Evolutionary conservation across 2,329 filamentous ascomycete species (phyloP).

Genomic region (Colletotrichum sp.): DNA sequence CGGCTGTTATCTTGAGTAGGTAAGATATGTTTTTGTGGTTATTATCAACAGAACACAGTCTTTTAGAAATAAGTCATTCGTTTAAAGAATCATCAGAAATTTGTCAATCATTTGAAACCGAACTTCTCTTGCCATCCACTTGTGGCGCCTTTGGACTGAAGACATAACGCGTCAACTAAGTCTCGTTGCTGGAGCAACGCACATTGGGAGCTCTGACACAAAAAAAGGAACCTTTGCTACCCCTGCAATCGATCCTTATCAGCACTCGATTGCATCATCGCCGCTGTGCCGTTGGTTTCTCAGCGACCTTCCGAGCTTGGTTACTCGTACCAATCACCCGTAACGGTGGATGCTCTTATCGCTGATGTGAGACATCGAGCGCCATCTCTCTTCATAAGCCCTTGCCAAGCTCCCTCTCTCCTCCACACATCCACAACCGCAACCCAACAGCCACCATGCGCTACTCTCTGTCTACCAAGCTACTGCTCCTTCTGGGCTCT

Average conservation of each 20-base stretch:
- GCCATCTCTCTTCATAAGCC: not conserved
- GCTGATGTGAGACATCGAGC: not conserved
- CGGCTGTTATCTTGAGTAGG: not conserved
- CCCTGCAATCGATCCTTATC: conserved; percentile 3
- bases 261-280: not conserved
- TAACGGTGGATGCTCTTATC: not conserved
- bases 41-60: not conserved
- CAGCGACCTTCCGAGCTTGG: not conserved
- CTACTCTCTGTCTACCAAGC: conserved; percentile 3
- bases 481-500: conserved; percentile 13
- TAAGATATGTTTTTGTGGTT: not conserved
- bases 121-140: not conserved
- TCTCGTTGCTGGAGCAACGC: not conserved
- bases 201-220: not conserved
- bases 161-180: not conserved
- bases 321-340: not conserved
- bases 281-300: not conserved
- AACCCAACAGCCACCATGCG: not conserved
- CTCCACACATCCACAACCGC: not conserved
- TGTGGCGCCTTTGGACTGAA: not conserved
- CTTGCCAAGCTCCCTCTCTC: not conserved
- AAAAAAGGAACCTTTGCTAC: not conserved
- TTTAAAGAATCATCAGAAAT: not conserved
- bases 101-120: not conserved
- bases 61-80: not conserved